A percentile compares a stretch with the other conserved stretches of the same genome.
These are phyloP conservation scores for Fraxinus xanthoxyloides DNA, from an alignment of 305 asterid species.

Conservation along the genomic window DNA sequence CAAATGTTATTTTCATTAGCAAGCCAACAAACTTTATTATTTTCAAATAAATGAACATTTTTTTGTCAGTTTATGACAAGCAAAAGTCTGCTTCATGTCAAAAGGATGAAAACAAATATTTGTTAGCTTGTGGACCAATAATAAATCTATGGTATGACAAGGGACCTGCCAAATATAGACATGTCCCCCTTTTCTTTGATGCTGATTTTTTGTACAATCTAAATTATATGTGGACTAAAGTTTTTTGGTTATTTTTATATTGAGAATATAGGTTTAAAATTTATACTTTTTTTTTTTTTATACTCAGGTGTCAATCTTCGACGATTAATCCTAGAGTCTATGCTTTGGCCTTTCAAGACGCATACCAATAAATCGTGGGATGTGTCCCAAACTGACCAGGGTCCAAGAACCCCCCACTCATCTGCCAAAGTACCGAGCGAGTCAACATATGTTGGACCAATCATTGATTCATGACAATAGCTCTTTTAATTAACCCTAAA, in stretches of 20 bases:
- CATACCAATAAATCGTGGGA: too few species aligned
- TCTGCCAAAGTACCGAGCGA: too few species aligned
- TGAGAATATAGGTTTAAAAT: background rate
- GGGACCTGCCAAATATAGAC: conserved; percentile 29
- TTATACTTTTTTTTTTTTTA: too few species aligned
- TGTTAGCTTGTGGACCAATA: conserved; percentile 32
- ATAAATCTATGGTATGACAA: conserved; percentile 2
- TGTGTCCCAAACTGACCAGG: too few species aligned
- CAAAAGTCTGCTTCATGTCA: conserved; percentile 23
- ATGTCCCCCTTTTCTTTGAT: conserved; percentile 30
- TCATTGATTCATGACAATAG: background rate
- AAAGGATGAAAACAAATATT: conserved; percentile 19
- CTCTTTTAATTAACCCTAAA: background rate
- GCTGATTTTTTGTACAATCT: conserved; percentile 24
- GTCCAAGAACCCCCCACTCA: too few species aligned
- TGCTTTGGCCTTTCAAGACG: too few species aligned
- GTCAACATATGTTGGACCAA: background rate
- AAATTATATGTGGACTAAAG: background rate
- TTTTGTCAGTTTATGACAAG: conserved; percentile 26
- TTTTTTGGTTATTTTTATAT: background rate
- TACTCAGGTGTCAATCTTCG: too few species aligned
- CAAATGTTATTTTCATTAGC: conserved; percentile 20
- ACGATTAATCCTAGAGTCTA: too few species aligned
- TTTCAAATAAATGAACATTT: conserved; percentile 15
- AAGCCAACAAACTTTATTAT: conserved; percentile 34